Base-by-base conservation (phyloP, 139 green algal species). In the Auxenochlorella pyrenoidosa region DNA sequence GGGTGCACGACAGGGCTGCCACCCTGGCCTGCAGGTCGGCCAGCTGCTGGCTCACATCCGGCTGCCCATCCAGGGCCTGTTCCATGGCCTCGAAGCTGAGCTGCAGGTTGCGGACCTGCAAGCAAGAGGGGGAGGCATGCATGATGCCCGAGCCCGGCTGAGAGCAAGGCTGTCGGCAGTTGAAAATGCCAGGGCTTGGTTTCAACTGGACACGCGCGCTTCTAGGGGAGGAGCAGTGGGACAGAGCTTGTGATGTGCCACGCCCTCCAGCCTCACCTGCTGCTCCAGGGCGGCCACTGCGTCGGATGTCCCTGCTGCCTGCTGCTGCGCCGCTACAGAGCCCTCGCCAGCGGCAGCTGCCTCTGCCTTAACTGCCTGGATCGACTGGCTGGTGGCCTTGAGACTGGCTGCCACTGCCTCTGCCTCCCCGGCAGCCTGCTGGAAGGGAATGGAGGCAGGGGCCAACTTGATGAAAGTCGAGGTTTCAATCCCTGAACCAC, bases 51-150 rank as follows among this genome's bases (percentile, higher is more conserved):
- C 60, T 22, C 10, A 43, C 4, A 40, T 85, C 80, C 0, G 79
- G 58, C 54, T 63, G 54, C 8, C 58, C 58, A 32, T 76, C 80
- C 80, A 85, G 80, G 3, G 63, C 66, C 40, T 85, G 60, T 40
- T 85, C 80, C 80, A 85, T 60, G 8, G 80, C 63, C 15, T 85
- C 80, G 28, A 85, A 3, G 41, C 41, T 77, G 34, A 85, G 80
- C 80, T 85, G 80, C 80, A 85, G 80, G 60, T 38, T 77, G 63
- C 63, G 40, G 16, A 84, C 34, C 79, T 84, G 79, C 79, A 84
- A 10, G 51, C 0, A 30, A 32, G 30, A 43, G 21, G 24, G 0
- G 68, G 15, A 43, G 70, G 70, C 70, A 41, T 18, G 19, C 66
- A 19, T 6, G 24, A 34, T 12, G 47, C 6, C 47, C 47, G n/a